phyloP scores from a whole-genome alignment of 495 filamentous ascomycete genomes.

The Schizothecium vesticola region DNA sequence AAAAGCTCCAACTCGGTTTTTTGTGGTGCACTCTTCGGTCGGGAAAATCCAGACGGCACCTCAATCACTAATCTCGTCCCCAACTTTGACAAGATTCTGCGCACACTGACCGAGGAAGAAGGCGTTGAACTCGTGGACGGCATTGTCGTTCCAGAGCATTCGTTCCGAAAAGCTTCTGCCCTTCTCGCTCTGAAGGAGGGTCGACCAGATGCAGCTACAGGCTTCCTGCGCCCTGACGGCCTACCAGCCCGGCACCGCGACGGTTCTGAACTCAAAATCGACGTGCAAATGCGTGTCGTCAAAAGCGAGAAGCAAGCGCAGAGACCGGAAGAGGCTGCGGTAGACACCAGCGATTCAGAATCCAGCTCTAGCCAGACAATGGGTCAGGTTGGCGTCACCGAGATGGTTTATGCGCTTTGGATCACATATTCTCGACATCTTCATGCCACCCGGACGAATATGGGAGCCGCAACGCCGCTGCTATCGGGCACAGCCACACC shows the following conservation, averaged over 20 bases:
- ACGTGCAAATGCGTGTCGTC: conserved; percentile 92
- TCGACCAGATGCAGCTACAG: conserved; percentile 64
- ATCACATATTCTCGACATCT: conserved; percentile 92
- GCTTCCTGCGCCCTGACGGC: conserved; percentile 75
- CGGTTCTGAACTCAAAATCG: conserved; percentile 83
- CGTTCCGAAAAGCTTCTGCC: conserved; percentile 82
- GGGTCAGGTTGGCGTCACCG: conserved; percentile 41
- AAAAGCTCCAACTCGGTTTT: conserved; percentile 93
- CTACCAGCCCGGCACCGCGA: conserved; percentile 83
- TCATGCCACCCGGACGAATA: conserved; percentile 59
- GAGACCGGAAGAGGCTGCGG: conserved; percentile 37
- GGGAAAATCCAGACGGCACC: conserved; percentile 73
- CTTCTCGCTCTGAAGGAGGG: conserved; percentile 77
- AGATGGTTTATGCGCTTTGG: conserved; percentile 93
- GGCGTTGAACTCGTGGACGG: conserved; percentile 77
- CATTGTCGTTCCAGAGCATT: conserved; percentile 95
- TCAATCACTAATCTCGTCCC: conserved; percentile 77
- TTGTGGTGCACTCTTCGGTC: conserved; percentile 83
- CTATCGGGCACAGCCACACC: conserved; percentile 59
- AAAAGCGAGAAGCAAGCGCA: conserved; percentile 64
- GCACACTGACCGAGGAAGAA: conserved; percentile 80
- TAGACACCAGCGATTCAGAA: conserved; percentile 50
- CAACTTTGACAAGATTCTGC: conserved; percentile 75
- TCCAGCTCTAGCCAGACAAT: conserved; percentile 24
- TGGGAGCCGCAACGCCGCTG: conserved; percentile 53